phyloP scores from a whole-genome alignment of 306 rosid species.

The Malus asiatica region DNA sequence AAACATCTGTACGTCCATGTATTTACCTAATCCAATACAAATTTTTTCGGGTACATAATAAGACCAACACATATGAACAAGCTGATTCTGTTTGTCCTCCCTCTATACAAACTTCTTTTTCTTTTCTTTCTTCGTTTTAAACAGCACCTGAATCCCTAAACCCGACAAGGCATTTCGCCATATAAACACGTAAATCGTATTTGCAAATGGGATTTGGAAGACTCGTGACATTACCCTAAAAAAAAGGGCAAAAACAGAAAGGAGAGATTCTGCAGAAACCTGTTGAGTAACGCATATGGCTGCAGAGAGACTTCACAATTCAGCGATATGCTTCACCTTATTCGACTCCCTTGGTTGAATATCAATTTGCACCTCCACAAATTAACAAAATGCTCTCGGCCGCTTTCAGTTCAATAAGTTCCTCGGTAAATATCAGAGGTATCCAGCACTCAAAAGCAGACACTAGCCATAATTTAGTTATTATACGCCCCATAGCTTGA shows the following conservation, averaged over 20 bases:
- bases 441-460: slow-evolving; percentile 18
- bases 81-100: slow-evolving; percentile 14
- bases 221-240: slow-evolving; percentile 24
- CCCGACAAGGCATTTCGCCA: slow-evolving; percentile 11
- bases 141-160: slow-evolving; percentile 15
- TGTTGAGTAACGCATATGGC: slow-evolving; percentile 34
- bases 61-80: slow-evolving; percentile 12
- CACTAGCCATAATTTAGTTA: slow-evolving; percentile 4
- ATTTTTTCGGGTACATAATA: neutral
- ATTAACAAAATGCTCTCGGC: slow-evolving; percentile 42
- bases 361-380: slow-evolving; percentile 47
- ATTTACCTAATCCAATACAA: slow-evolving; percentile 5
- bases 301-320: slow-evolving; percentile 37
- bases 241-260: slow-evolving; percentile 18
- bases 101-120: slow-evolving; percentile 29
- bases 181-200: slow-evolving; percentile 33
- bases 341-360: slow-evolving; percentile 43
- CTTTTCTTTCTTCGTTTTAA: neutral
- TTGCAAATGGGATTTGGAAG: slow-evolving; percentile 29
- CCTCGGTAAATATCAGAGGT: slow-evolving; percentile 29
- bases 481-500: neutral
- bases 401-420: slow-evolving; percentile 22
- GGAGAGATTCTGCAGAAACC: slow-evolving; percentile 46
- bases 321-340: slow-evolving; percentile 56
- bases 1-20: slow-evolving; percentile 27